These are phyloP conservation scores for Phytophthora colocasiae DNA, from an alignment of 352 stramenopile species.

Conservation along the genomic window DNA sequence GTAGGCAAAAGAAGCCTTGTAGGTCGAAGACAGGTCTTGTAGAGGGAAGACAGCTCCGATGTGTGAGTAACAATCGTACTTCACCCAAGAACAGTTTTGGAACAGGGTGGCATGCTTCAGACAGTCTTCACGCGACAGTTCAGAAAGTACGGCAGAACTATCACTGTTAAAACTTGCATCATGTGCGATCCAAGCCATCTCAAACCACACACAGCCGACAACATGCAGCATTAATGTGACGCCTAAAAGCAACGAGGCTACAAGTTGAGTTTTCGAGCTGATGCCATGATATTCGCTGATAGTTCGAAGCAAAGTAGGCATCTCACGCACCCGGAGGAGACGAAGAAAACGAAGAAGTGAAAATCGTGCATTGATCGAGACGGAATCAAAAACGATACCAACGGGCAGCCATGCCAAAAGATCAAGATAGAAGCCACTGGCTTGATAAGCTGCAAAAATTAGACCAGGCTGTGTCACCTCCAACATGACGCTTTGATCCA, in stretches of 20 bases:
- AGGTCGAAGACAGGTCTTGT: conserved; percentile 46
- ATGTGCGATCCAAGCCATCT: conserved; percentile 51
- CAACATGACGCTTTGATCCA: conserved; percentile 67
- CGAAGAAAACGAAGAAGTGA: conserved; percentile 60
- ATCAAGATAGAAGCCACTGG: conserved; percentile 59
- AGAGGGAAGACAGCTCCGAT: conserved; percentile 56
- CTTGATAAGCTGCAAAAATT: conserved; percentile 64
- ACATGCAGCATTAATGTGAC: conserved; percentile 68
- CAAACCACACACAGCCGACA: conserved; percentile 73
- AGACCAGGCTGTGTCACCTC: conserved; percentile 55
- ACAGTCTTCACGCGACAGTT: conserved; percentile 38
- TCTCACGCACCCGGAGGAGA: conserved; percentile 55
- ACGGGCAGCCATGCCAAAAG: conserved; percentile 56
- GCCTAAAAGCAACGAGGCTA: conserved; percentile 55
- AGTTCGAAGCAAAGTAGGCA: conserved; percentile 50
- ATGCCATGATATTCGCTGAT: conserved; percentile 65
- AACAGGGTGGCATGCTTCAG: conserved; percentile 62
- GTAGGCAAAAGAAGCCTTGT: conserved; percentile 68
- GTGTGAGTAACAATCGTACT: conserved; percentile 74
- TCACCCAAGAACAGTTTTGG: conserved; percentile 77
- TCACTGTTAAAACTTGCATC: conserved; percentile 6
- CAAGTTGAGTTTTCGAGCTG: conserved; percentile 65
- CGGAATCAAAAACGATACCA: conserved; percentile 55
- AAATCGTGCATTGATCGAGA: conserved; percentile 40
- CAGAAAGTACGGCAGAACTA: background rate